Percentiles rank a stretch among this genome's conserved stretches.
Evolutionary conservation across 331 rosid species (phyloP).

Genomic region (Prunus yedoensis): DNA sequence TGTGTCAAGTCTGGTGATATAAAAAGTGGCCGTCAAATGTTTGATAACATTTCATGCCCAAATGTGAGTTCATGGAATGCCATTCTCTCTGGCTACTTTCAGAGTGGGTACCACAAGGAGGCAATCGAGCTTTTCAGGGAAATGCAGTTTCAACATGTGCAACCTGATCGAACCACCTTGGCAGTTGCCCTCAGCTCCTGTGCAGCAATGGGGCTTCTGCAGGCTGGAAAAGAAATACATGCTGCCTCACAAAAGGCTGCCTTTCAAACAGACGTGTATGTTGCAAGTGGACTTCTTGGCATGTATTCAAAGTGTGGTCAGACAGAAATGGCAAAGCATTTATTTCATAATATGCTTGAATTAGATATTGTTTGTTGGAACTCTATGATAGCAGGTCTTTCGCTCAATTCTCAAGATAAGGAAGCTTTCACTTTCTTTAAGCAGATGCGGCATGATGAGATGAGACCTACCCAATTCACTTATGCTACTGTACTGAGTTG

Average conservation of each 20-base stretch:
- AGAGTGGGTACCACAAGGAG: constrained; percentile 52
- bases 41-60: constrained; percentile 57
- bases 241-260: constrained; percentile 51
- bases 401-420: constrained; percentile 55
- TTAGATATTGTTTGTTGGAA: constrained; percentile 79
- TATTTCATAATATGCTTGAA: constrained; percentile 48
- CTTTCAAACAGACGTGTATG: constrained; percentile 45
- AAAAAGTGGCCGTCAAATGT: constrained; percentile 55
- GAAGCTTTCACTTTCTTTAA: constrained; percentile 60
- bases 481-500: constrained; percentile 57
- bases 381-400: constrained; percentile 71
- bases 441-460: constrained; percentile 48
- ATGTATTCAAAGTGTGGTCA: constrained; percentile 71
- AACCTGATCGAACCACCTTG: constrained; percentile 62
- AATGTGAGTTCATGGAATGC: constrained; percentile 77
- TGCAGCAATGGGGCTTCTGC: constrained; percentile 57
- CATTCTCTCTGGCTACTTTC: constrained; percentile 65
- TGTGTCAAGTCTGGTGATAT: constrained; percentile 68
- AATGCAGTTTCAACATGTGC: constrained; percentile 58
- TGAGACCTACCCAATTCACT: constrained; percentile 61
- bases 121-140: constrained; percentile 50
- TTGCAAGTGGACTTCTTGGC: constrained; percentile 69
- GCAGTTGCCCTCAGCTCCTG: constrained; percentile 66
- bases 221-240: constrained; percentile 65
- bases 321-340: constrained; percentile 47